Evolutionary conservation across 2,329 filamentous ascomycete genomes (phyloP).

Genomic region (Claviceps spartinae): DNA sequence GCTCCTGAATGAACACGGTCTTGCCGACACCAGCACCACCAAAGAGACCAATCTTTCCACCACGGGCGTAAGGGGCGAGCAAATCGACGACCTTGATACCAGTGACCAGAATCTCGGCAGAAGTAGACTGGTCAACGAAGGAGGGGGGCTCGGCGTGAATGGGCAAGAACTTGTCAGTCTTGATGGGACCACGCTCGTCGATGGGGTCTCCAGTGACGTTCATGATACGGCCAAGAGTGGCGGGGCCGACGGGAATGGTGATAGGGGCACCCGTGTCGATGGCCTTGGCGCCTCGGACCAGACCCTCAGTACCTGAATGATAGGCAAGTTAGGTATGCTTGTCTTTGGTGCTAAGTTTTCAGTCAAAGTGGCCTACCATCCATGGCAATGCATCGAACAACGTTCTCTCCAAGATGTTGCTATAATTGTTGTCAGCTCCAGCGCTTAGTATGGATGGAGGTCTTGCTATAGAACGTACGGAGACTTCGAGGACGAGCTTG

Average conservation of each 20-base stretch:
- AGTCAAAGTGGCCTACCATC: constrained; percentile 56
- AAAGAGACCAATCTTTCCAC: constrained; percentile 99
- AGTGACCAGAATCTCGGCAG: constrained; percentile 91
- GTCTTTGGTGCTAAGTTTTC: background rate
- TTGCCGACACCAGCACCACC: constrained; percentile 99
- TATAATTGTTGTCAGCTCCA: constrained; percentile 31
- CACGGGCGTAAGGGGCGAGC: constrained; percentile 97
- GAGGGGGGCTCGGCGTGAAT: constrained; percentile 90
- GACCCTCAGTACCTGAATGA: constrained; percentile 88
- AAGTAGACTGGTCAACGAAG: constrained; percentile 92
- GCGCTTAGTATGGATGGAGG: background rate
- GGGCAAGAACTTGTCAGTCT: constrained; percentile 71
- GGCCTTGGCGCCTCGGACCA: constrained; percentile 79
- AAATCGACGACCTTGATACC: constrained; percentile 99
- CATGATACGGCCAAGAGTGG: constrained; percentile 96
- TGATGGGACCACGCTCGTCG: constrained; percentile 97
- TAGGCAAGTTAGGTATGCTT: constrained; percentile 4
- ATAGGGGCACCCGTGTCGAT: constrained; percentile 88
- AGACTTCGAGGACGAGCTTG: constrained; percentile 92
- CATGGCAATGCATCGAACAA: constrained; percentile 99
- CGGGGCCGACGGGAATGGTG: constrained; percentile 86
- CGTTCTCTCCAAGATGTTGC: constrained; percentile 99
- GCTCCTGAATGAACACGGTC: constrained; percentile 99
- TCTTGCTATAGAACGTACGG: constrained; percentile 45
- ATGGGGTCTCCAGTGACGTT: constrained; percentile 99